Evolutionary conservation across 2,329 filamentous ascomycete genomes (phyloP).

Genomic region (Aspergillus ustus): DNA sequence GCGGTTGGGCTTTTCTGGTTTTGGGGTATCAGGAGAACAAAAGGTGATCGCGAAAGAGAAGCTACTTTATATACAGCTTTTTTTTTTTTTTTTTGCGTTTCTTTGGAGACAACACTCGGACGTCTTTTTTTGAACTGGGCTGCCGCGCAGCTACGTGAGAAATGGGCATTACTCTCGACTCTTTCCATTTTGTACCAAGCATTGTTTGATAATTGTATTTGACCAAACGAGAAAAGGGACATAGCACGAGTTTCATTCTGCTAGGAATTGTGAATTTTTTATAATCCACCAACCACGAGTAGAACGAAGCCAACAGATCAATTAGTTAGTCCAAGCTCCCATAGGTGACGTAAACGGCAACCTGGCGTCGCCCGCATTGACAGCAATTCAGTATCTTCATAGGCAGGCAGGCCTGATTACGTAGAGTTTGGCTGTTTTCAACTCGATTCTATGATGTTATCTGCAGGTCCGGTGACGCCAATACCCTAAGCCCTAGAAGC

Average conservation of each 20-base stretch:
- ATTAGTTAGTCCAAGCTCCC: neutral
- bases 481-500: conserved; percentile 48
- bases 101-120: neutral
- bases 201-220: neutral
- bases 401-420: conserved; percentile 3
- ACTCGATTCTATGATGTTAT: conserved; percentile 31
- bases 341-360: conserved; percentile 8
- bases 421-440: neutral
- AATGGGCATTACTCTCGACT: conserved; percentile 15
- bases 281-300: neutral
- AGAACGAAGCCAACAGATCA: neutral
- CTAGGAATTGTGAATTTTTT: neutral
- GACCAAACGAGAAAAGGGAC: neutral
- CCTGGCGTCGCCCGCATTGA: neutral
- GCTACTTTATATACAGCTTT: too few relatives aligned
- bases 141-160: conserved; percentile 18
- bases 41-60: neutral
- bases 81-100: conserved; percentile 1
- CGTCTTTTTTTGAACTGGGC: conserved; percentile 1
- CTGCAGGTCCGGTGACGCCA: conserved; percentile 36
- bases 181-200: conserved; percentile 11
- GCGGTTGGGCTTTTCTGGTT: conserved; percentile 1
- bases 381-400: neutral
- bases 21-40: neutral
- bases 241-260: neutral